Percentiles rank a stretch among this genome's conserved stretches.
Evolutionary conservation across 306 rosid species (phyloP).

Genomic region (Prunus fruticosa): DNA sequence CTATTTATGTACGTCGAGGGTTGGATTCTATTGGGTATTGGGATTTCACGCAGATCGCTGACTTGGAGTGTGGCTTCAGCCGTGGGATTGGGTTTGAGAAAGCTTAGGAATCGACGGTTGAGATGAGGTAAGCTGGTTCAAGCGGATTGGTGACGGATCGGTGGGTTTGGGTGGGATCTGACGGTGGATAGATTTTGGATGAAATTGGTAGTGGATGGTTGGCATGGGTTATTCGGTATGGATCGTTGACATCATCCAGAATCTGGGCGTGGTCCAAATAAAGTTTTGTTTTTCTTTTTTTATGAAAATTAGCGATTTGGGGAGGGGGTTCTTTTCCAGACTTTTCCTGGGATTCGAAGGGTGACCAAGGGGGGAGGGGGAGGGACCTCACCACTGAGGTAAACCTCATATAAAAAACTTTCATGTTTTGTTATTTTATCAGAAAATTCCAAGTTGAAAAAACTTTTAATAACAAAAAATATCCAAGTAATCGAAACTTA

Average conservation of each 20-base stretch:
- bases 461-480: too few species aligned
- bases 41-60: constrained; percentile 29
- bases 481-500: too few species aligned
- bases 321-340: too few species aligned
- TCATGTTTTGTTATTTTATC: too few species aligned
- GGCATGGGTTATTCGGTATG: neutral
- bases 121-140: neutral
- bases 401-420: too few species aligned
- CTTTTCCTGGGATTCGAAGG: too few species aligned
- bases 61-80: neutral
- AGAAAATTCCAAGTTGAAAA: too few species aligned
- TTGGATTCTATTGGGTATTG: constrained; percentile 16
- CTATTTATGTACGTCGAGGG: neutral
- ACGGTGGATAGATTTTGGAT: neutral
- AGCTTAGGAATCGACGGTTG: neutral
- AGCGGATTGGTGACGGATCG: neutral
- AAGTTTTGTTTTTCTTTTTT: too few species aligned
- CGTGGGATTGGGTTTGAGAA: neutral
- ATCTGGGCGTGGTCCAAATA: neutral
- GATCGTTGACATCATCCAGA: neutral
- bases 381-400: too few species aligned
- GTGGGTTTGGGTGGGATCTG: neutral
- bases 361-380: too few species aligned
- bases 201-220: neutral
- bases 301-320: too few species aligned